A percentile compares a stretch with the other conserved stretches of the same genome.
phyloP scores from a whole-genome alignment of 495 filamentous ascomycete species.

The Talaromyces liani region DNA sequence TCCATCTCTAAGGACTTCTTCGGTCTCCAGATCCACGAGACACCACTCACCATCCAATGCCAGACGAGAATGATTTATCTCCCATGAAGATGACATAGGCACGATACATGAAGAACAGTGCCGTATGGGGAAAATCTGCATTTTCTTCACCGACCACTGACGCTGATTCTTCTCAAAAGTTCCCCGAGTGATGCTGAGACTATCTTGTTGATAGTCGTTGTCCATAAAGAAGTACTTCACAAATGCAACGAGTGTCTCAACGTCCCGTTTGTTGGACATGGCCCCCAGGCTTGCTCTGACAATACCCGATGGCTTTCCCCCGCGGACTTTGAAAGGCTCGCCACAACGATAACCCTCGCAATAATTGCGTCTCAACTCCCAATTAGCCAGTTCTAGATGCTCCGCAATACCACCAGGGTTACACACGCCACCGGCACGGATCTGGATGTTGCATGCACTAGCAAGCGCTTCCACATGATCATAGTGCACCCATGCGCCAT shows the following conservation, averaged over 20 bases:
- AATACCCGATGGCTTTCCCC: constrained; percentile 54
- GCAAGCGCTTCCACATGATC: constrained; percentile 56
- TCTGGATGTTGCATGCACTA: constrained; percentile 52
- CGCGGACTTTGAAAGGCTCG: constrained; percentile 41
- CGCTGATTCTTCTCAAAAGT: background rate
- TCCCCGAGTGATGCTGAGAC: background rate
- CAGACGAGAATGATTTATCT: constrained; percentile 60
- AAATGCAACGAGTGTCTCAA: constrained; percentile 51
- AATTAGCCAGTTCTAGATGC: constrained; percentile 36
- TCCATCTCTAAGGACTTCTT: background rate
- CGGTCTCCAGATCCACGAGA: constrained; percentile 34
- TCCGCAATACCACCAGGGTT: constrained; percentile 49
- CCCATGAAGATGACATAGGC: constrained; percentile 50
- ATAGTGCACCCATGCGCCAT: constrained; percentile 51
- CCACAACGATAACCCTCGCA: constrained; percentile 59
- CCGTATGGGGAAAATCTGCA: constrained; percentile 59
- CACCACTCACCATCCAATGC: constrained; percentile 87
- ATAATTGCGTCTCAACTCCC: constrained; percentile 54
- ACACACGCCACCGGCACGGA: constrained; percentile 62
- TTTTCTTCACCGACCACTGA: constrained; percentile 15
- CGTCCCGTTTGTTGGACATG: constrained; percentile 58
- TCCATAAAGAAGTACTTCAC: constrained; percentile 43
- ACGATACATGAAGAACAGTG: constrained; percentile 63
- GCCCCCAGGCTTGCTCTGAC: constrained; percentile 63
- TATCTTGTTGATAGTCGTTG: background rate